Evolutionary conservation across 2,329 filamentous ascomycete species (phyloP).

Genomic region (Neurospora crassa): DNA sequence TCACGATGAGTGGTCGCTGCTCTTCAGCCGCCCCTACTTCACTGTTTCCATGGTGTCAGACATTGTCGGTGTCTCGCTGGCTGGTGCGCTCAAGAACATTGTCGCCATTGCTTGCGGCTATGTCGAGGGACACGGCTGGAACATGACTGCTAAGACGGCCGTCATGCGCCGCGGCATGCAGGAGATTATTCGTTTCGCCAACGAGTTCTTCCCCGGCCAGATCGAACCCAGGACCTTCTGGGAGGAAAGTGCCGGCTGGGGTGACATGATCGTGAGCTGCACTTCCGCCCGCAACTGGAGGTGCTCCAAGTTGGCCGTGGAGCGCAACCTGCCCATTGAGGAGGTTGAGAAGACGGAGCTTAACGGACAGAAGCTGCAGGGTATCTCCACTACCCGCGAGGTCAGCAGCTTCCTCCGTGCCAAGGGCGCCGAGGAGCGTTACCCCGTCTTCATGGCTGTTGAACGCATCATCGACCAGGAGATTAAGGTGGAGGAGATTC

Average conservation of each 20-base stretch:
- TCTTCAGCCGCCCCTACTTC: constrained; percentile 97
- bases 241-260: constrained; percentile 91
- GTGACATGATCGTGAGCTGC: constrained; percentile 91
- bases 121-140: constrained; percentile 92
- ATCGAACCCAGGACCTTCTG: constrained; percentile 82
- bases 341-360: constrained; percentile 85
- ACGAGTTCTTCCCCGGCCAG: constrained; percentile 80
- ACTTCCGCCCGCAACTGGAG: constrained; percentile 88
- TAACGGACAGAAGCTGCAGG: constrained; percentile 95
- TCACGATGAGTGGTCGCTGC: constrained; percentile 68
- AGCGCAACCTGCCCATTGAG: constrained; percentile 68
- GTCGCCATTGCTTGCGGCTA: constrained; percentile 91
- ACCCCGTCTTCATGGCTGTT: constrained; percentile 87
- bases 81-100: constrained; percentile 93
- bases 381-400: constrained; percentile 83
- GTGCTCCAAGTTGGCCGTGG: constrained; percentile 80
- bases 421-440: constrained; percentile 68
- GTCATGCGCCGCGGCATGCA: constrained; percentile 93
- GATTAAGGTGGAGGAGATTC: constrained; percentile 71
- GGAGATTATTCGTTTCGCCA: constrained; percentile 94
- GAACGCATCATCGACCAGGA: constrained; percentile 63
- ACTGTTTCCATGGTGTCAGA: constrained; percentile 90
- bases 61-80: constrained; percentile 92
- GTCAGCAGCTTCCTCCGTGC: constrained; percentile 82
- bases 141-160: constrained; percentile 97